phyloP scores from a whole-genome alignment of 495 filamentous ascomycete species.

The Annulohypoxylon bovei region DNA sequence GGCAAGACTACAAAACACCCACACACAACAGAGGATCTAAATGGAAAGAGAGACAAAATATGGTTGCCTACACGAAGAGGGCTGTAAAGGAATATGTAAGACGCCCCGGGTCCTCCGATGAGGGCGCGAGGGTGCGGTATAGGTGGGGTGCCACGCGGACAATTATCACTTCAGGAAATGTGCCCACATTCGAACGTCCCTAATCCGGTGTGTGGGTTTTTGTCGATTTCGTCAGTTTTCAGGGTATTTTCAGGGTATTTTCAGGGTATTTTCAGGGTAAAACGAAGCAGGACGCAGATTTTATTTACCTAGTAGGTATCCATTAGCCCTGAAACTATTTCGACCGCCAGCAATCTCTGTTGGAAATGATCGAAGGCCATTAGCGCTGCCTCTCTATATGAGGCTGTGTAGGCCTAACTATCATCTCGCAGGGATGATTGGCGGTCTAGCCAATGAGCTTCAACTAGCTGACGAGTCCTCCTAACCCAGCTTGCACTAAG shows the following conservation, averaged over 20 bases:
- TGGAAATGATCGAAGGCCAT: constrained; percentile 10
- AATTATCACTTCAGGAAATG: constrained; percentile 21
- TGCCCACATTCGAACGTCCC: constrained; percentile 17
- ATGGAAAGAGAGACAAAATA: constrained; percentile 35
- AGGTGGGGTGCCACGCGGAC: constrained; percentile 39
- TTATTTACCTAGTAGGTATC: background rate
- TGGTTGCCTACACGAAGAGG: constrained; percentile 40
- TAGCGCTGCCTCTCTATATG: constrained; percentile 6
- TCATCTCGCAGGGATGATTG: constrained; percentile 20
- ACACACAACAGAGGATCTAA: constrained; percentile 3
- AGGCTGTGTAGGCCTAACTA: constrained; percentile 36
- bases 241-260: too few species aligned
- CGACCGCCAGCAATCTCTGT: constrained; percentile 2
- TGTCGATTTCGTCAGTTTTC: constrained; percentile 3
- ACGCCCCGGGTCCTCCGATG: constrained; percentile 20
- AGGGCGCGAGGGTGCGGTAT: constrained; percentile 15
- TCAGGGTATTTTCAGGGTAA: constrained; percentile 5
- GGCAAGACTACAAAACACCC: constrained; percentile 34
- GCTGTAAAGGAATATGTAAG: constrained; percentile 36
- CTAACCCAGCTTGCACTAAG: constrained; percentile 35
- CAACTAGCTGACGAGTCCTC: constrained; percentile 51
- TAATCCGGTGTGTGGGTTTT: too few species aligned
- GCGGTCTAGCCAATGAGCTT: constrained; percentile 40
- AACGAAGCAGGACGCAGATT: background rate
- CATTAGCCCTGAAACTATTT: constrained; percentile 6